Evolutionary conservation across 2,329 filamentous ascomycete species (phyloP), one percentile per base, ranked within the genome.

Genomic region (Rugonectria rugulosa): DNA sequence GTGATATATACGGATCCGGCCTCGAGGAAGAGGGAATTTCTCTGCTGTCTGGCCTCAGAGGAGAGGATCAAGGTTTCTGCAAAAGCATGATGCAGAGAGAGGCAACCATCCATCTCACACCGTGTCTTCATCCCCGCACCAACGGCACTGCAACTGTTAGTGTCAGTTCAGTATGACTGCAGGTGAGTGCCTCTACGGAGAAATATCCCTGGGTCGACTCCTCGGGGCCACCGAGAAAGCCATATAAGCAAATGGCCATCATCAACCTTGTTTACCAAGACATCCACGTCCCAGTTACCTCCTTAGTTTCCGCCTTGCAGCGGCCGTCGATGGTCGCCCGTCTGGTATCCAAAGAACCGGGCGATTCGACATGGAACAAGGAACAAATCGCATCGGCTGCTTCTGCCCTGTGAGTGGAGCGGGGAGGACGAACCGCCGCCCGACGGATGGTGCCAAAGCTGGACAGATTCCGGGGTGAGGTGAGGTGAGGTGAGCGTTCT

Each of bases 401-500:
- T 32, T 15, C 9, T 9, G 12, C 34, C 24, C 40, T 50, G 32
- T 49, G 36, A 62, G 54, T 56, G 51, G 57, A 29, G 40, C 54
- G 54, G 54, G 34, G 10, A 51, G 27, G 26, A 15, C 20, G 19
- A 31, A 37, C 49, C 52, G 50, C 19, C 37, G 45, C 24, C 57
- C 60, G 54, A 17, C 5, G 36, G 6, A 40, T 38, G 34, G 34
- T 19, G 19, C 34, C 34, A 40, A 40, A 44, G 21, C 15, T 24
- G 27, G 26, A 11, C 45, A 17, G 34, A 48, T 17, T 29, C 32
- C 29, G 29, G 15, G 43, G 42, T 49, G 51, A 55, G 50, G 46
- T 45, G 53, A 50, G 49, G 24, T 40, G 46, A 61, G 49, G 37
- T 59, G 58, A 55, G 51, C 40, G 40, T 17, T 24, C 45, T 48